phyloP scores from a whole-genome alignment of 257 asterid species.

The Scutellaria minor region DNA sequence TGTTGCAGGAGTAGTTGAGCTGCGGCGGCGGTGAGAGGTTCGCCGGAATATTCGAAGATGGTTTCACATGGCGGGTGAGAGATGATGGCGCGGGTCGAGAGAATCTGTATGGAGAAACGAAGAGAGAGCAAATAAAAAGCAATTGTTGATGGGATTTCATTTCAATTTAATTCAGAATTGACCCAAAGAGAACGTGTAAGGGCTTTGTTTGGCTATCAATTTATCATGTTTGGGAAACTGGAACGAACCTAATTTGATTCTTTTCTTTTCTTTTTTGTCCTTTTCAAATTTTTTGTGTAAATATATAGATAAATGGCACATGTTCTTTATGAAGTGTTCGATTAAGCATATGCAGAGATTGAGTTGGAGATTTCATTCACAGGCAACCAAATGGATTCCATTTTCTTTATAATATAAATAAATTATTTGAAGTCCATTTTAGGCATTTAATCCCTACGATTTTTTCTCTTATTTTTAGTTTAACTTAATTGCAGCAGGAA shows the following conservation, averaged over 20 bases:
- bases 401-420: too few relatives aligned
- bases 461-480: neutral
- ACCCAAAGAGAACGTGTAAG: conserved; percentile 3
- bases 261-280: neutral
- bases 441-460: too few relatives aligned
- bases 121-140: conserved; percentile 6
- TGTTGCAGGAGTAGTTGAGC: neutral
- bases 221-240: neutral
- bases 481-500: neutral
- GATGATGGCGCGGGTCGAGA: conserved; percentile 17
- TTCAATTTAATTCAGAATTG: conserved; percentile 6
- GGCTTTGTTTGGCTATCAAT: conserved; percentile 31
- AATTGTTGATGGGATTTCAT: neutral
- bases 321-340: too few relatives aligned
- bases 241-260: neutral
- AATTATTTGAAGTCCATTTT: too few relatives aligned
- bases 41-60: conserved; percentile 22
- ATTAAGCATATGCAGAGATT: too few relatives aligned
- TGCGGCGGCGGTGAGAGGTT: conserved; percentile 11
- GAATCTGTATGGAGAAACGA: conserved; percentile 13
- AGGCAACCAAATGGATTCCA: too few relatives aligned
- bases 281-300: too few relatives aligned
- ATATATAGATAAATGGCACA: too few relatives aligned
- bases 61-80: conserved; percentile 10
- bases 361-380: too few relatives aligned